Evolutionary conservation across 2,329 filamentous ascomycete genomes (phyloP).

Genomic region (Elsinoe ampelina): DNA sequence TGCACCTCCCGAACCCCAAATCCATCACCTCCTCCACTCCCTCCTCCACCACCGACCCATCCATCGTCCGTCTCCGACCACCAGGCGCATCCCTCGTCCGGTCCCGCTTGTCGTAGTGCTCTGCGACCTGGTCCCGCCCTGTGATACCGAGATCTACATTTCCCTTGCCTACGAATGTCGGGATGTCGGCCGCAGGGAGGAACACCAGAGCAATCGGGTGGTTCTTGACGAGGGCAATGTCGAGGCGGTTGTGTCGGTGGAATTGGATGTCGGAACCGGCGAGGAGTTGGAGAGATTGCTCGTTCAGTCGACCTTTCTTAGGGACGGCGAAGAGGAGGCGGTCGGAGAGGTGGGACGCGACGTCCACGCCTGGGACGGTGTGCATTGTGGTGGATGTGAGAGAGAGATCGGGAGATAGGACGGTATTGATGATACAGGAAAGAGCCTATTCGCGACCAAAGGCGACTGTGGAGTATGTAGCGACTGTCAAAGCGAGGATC

Average conservation of each 20-base stretch:
- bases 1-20: slow-evolving; percentile 82
- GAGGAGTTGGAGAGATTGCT: slow-evolving; percentile 80
- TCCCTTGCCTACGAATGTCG: slow-evolving; percentile 92
- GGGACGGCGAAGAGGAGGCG: slow-evolving; percentile 94
- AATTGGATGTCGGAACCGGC: slow-evolving; percentile 95
- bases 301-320: slow-evolving; percentile 93
- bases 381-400: slow-evolving; percentile 16
- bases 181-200: slow-evolving; percentile 93
- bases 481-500: background rate
- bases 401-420: background rate
- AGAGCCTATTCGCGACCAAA: background rate
- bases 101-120: slow-evolving; percentile 52
- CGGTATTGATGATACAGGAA: too few species aligned
- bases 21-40: slow-evolving; percentile 80
- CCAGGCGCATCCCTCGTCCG: slow-evolving; percentile 40
- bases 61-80: background rate
- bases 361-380: slow-evolving; percentile 32
- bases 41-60: slow-evolving; percentile 5
- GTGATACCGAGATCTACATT: slow-evolving; percentile 92
- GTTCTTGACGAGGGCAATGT: slow-evolving; percentile 97
- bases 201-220: slow-evolving; percentile 91
- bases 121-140: slow-evolving; percentile 81
- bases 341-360: slow-evolving; percentile 59
- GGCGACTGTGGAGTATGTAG: background rate
- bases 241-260: slow-evolving; percentile 84